Percentiles rank a stretch among this genome's conserved stretches.
Evolutionary conservation across 805 yeast species (phyloP).

Genomic region (Pichia thaimueangensis): DNA sequence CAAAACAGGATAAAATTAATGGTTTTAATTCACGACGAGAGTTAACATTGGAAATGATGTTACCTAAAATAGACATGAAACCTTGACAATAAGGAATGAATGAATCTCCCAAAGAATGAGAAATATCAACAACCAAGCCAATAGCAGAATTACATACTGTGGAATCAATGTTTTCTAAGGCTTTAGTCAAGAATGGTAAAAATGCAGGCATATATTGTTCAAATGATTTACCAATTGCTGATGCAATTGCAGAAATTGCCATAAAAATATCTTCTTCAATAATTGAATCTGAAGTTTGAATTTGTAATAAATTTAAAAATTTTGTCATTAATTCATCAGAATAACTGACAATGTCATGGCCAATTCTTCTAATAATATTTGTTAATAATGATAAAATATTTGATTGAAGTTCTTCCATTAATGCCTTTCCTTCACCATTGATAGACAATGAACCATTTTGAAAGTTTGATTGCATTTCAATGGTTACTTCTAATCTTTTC

Average conservation of each 20-base stretch:
- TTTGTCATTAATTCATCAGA: constrained; percentile 82
- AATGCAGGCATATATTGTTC: constrained; percentile 73
- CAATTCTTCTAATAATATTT: constrained; percentile 76
- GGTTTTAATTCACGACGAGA: constrained; percentile 82
- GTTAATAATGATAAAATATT: constrained; percentile 75
- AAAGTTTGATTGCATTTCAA: constrained; percentile 48
- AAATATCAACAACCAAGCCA: constrained; percentile 90
- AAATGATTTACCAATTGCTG: constrained; percentile 68
- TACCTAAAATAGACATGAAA: constrained; percentile 78
- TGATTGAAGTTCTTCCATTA: constrained; percentile 83
- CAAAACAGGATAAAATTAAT: constrained; percentile 83
- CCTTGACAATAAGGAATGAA: constrained; percentile 72
- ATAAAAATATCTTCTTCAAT: constrained; percentile 89
- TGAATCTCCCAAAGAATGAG: constrained; percentile 75
- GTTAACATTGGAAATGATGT: constrained; percentile 56
- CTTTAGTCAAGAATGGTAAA: constrained; percentile 73
- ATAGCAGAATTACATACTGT: constrained; percentile 86
- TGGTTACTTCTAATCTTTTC: constrained; percentile 64
- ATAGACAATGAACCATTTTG: constrained; percentile 14
- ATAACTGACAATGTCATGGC: constrained; percentile 54
- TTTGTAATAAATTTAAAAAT: constrained; percentile 63
- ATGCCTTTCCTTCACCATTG: constrained; percentile 63
- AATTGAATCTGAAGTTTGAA: constrained; percentile 57
- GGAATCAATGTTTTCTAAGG: constrained; percentile 75
- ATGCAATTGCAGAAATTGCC: constrained; percentile 85